Conservation (phyloP, 1,139 yeast species). For the Diutina ranongensis region DNA sequence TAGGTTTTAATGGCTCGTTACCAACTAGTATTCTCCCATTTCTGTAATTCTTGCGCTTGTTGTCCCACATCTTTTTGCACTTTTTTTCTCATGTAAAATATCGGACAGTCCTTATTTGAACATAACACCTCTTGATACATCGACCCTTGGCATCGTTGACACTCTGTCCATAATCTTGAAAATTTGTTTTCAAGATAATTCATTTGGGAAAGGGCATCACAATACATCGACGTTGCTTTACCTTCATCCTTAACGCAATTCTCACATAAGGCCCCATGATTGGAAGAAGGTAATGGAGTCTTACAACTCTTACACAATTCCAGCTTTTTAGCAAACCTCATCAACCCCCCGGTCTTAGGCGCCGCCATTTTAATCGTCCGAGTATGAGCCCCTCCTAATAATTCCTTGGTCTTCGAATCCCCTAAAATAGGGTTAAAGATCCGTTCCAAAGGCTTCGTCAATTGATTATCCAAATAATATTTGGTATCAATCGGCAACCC, state of each 20-base stretch:
- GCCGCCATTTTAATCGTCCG: constrained; percentile 61
- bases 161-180: constrained; percentile 92
- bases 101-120: constrained; percentile 93
- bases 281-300: constrained; percentile 56
- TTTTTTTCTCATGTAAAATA: constrained; percentile 93
- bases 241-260: constrained; percentile 43
- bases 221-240: constrained; percentile 68
- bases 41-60: constrained; percentile 57
- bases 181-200: constrained; percentile 74
- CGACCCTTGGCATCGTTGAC: constrained; percentile 96
- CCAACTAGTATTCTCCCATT: constrained; percentile 61
- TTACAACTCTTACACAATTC: constrained; percentile 84
- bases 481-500: constrained; percentile 91
- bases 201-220: constrained; percentile 68
- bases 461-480: constrained; percentile 86
- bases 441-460: constrained; percentile 84
- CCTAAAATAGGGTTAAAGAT: constrained; percentile 95
- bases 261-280: constrained; percentile 71
- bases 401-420: constrained; percentile 66
- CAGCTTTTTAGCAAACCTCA: constrained; percentile 85
- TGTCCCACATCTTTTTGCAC: constrained; percentile 77
- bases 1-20: too few species aligned
- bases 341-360: constrained; percentile 65
- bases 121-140: constrained; percentile 93
- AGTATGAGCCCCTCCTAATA: constrained; percentile 75